Evolutionary conservation across 2,329 filamentous ascomycete species (phyloP).

Genomic region (Sordariomycetes sp.): DNA sequence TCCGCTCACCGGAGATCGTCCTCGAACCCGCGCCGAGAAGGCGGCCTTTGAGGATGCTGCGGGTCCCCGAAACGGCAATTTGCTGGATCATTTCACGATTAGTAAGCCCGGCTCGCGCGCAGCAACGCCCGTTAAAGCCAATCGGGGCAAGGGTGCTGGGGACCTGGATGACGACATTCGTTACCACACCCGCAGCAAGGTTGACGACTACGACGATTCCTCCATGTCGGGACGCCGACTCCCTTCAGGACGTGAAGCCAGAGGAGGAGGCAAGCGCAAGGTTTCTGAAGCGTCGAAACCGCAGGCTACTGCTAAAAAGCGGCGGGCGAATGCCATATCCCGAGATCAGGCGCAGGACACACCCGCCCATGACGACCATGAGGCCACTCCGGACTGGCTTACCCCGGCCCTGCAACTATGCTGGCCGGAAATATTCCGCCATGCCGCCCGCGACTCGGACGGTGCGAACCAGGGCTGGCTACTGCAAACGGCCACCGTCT

Average conservation of each 20-base stretch:
- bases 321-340: background rate
- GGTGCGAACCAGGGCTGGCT: constrained; percentile 51
- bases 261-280: background rate
- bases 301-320: background rate
- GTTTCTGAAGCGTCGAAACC: background rate
- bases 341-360: background rate
- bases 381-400: constrained; percentile 41
- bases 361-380: background rate
- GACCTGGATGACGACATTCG: background rate
- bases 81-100: constrained; percentile 1
- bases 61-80: background rate
- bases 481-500: constrained; percentile 49
- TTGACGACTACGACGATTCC: background rate
- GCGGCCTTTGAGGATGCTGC: background rate
- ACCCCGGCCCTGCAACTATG: constrained; percentile 21
- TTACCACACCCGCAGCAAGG: background rate
- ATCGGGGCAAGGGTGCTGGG: background rate
- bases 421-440: constrained; percentile 58
- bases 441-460: constrained; percentile 45
- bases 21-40: constrained; percentile 3
- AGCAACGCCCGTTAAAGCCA: background rate
- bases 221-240: background rate
- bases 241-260: background rate
- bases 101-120: background rate
- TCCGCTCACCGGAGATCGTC: background rate